phyloP scores from a whole-genome alignment of 2,329 filamentous ascomycete genomes.

The Epichloe hybrida region DNA sequence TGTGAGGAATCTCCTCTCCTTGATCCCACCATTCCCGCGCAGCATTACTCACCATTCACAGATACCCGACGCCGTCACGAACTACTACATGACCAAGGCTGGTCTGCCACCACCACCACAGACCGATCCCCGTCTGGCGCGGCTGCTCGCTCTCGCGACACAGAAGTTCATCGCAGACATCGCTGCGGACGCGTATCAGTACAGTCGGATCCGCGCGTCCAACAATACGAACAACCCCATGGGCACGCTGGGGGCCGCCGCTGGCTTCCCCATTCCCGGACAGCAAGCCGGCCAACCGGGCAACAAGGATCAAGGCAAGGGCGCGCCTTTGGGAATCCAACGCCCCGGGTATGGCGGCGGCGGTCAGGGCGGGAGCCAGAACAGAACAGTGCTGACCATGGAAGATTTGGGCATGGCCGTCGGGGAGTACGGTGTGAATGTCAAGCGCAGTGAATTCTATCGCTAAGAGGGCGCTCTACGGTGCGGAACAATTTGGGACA shows the following conservation, averaged over 20 bases:
- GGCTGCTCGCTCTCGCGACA: conserved; percentile 89
- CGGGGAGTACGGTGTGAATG: conserved; percentile 92
- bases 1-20: conserved; percentile 37
- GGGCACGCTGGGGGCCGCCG: conserved; percentile 67
- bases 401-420: conserved; percentile 98
- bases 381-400: conserved; percentile 92
- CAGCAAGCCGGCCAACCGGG: conserved; percentile 44
- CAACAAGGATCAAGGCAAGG: conserved; percentile 43
- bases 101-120: conserved; percentile 86
- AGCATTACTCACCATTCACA: conserved; percentile 22
- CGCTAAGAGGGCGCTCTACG: conserved; percentile 31
- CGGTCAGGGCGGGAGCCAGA: conserved; percentile 76
- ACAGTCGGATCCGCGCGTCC: conserved; percentile 86
- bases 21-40: neutral
- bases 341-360: conserved; percentile 74
- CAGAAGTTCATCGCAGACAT: conserved; percentile 99
- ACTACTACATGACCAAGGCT: conserved; percentile 94
- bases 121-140: conserved; percentile 79
- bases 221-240: conserved; percentile 81
- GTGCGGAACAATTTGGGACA: neutral
- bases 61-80: conserved; percentile 95
- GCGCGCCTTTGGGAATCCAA: conserved; percentile 57
- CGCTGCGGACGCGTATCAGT: conserved; percentile 94
- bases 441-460: conserved; percentile 96
- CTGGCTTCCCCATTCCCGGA: conserved; percentile 52